These are phyloP conservation scores for Hyphodiscus sp. DNA, from an alignment of 2,329 filamentous ascomycete genomes.

Conservation along the genomic window DNA sequence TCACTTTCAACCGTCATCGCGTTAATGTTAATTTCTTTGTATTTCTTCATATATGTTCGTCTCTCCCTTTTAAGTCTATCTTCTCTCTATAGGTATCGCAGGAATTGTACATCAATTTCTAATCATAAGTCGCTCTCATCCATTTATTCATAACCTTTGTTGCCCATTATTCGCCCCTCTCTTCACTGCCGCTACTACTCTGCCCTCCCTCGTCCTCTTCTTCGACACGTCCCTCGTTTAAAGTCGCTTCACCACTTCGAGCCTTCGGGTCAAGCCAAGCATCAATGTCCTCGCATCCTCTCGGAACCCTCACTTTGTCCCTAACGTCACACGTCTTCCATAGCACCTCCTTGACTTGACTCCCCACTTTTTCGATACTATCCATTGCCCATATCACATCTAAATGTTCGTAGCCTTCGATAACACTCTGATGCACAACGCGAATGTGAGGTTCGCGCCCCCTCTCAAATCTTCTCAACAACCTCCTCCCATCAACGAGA, in stretches of 20 bases:
- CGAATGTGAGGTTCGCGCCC: slow-evolving; percentile 75
- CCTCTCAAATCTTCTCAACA: slow-evolving; percentile 67
- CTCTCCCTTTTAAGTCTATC: too few relatives aligned
- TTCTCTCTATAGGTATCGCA: too few relatives aligned
- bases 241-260: slow-evolving; percentile 18
- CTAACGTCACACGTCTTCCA: slow-evolving; percentile 63
- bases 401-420: slow-evolving; percentile 86
- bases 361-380: slow-evolving; percentile 72
- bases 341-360: slow-evolving; percentile 71
- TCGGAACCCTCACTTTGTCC: slow-evolving; percentile 21
- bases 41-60: too few relatives aligned
- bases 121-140: too few relatives aligned
- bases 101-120: too few relatives aligned
- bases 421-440: slow-evolving; percentile 74
- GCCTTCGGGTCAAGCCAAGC: slow-evolving; percentile 21
- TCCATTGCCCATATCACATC: slow-evolving; percentile 97
- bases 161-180: background rate
- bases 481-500: slow-evolving; percentile 72
- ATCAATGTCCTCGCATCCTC: slow-evolving; percentile 26
- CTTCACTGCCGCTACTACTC: background rate
- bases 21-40: too few relatives aligned
- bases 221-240: background rate
- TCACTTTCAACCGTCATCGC: too few relatives aligned
- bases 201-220: background rate
- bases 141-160: too few relatives aligned